These are phyloP conservation scores for Spizellomyces punctatus DNA, from an alignment of 192 early-diverging fungal genomes.

Conservation along the genomic window DNA sequence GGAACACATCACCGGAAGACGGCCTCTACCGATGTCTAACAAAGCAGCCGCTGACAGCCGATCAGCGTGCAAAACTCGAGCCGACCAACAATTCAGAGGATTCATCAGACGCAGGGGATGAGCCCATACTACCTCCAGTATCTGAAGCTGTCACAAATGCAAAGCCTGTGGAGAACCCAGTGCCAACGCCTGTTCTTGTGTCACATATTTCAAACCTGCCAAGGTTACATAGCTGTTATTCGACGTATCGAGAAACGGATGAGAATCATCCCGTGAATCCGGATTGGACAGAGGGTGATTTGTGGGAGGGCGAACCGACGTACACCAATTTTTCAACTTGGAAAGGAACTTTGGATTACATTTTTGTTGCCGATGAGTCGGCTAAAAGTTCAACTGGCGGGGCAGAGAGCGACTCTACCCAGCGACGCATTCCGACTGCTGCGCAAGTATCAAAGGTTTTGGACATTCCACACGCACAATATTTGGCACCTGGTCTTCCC, in stretches of 20 bases:
- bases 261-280: conserved; percentile 6
- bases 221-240: conserved; percentile 23
- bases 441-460: conserved; percentile 8
- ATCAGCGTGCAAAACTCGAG: conserved; percentile 10
- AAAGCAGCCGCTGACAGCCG: conserved; percentile 14
- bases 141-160: neutral
- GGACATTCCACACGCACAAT: conserved; percentile 22
- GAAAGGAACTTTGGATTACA: conserved; percentile 49
- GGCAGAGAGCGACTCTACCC: neutral
- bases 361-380: conserved; percentile 19
- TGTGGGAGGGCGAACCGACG: conserved; percentile 38
- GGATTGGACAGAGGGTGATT: conserved; percentile 11
- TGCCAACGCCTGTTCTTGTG: neutral
- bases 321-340: conserved; percentile 37
- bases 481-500: conserved; percentile 44
- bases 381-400: neutral
- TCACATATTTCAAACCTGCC: conserved; percentile 18
- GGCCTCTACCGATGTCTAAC: conserved; percentile 30
- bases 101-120: too few species aligned
- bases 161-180: neutral
- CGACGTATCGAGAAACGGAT: conserved; percentile 27
- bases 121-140: neutral
- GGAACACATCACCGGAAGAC: conserved; percentile 16
- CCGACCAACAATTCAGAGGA: neutral
- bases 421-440: neutral